Evolutionary conservation across 129 eudicot species (phyloP).

Genomic region (Pittosporum tobira): DNA sequence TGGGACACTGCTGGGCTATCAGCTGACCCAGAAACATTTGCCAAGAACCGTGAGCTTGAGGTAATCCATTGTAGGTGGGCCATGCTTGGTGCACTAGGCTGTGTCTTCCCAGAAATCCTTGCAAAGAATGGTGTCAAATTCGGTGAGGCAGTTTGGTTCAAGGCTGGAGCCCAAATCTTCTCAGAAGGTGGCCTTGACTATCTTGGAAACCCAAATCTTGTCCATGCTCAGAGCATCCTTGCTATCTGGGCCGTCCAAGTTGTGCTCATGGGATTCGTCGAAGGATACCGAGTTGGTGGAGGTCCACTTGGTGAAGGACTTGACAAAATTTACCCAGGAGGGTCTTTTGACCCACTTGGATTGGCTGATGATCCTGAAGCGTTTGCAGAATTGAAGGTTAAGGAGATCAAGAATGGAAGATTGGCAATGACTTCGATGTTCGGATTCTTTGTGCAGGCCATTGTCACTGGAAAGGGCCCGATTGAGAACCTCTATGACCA

Average conservation of each 20-base stretch:
- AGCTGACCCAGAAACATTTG: conserved; percentile 61
- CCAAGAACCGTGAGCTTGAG: too few species aligned
- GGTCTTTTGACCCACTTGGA: conserved; percentile 61
- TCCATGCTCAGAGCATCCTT: conserved; percentile 63
- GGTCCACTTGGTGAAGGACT: conserved; percentile 66
- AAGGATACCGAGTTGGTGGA: conserved; percentile 53
- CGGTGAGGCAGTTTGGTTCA: too few species aligned
- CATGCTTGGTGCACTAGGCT: too few species aligned
- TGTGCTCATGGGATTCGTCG: conserved; percentile 50
- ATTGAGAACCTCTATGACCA: conserved; percentile 58
- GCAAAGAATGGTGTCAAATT: conserved; percentile 47
- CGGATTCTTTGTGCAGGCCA: conserved; percentile 66
- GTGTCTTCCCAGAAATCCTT: conserved; percentile 58
- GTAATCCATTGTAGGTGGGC: too few species aligned
- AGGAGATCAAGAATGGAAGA: conserved; percentile 58
- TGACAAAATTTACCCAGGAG: conserved; percentile 52
- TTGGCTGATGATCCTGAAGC: conserved; percentile 57
- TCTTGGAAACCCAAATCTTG: conserved; percentile 49
- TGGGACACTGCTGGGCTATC: conserved; percentile 74
- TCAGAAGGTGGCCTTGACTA: conserved; percentile 60
- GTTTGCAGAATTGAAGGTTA: conserved; percentile 61
- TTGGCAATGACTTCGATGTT: conserved; percentile 65
- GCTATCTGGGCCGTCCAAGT: conserved; percentile 69
- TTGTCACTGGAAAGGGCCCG: conserved; percentile 65
- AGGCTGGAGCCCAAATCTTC: too few species aligned